Percentiles rank a stretch among this genome's conserved stretches.
Evolutionary conservation across 2,329 filamentous ascomycete species (phyloP).

Genomic region (Botrytis byssoidea): DNA sequence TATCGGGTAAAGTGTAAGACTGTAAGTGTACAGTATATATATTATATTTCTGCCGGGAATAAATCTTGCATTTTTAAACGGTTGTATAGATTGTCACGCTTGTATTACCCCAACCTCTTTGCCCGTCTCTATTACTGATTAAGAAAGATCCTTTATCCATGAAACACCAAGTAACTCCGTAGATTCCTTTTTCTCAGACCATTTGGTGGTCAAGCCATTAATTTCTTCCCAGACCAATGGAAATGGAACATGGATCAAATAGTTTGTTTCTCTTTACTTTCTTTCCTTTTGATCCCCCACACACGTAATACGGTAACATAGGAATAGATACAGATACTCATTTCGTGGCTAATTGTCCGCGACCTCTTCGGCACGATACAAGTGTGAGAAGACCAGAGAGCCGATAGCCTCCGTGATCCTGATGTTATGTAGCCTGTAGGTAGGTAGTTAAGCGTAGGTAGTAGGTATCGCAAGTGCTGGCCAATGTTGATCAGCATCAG

Average conservation of each 20-base stretch:
- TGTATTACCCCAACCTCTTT: slow-evolving; percentile 2
- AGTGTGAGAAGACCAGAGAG: background rate
- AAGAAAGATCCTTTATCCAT: slow-evolving; percentile 1
- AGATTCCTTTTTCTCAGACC: background rate
- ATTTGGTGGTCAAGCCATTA: background rate
- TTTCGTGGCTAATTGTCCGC: background rate
- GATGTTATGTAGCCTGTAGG: background rate
- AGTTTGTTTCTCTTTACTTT: background rate
- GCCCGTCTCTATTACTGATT: background rate
- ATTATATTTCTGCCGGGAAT: background rate
- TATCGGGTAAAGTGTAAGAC: background rate
- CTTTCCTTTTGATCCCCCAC: background rate
- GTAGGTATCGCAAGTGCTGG: background rate
- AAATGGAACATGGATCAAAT: background rate
- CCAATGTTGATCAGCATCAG: background rate
- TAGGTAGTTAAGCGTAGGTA: background rate
- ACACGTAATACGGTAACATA: background rate
- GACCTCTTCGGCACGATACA: background rate
- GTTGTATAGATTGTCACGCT: background rate
- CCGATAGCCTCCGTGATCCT: background rate
- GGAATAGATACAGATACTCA: background rate
- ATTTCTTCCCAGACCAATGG: background rate
- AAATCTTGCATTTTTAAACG: background rate
- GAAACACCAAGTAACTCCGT: background rate
- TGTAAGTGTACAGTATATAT: background rate